phyloP scores from a whole-genome alignment of 2,329 filamentous ascomycete species.

The Claviceps purpurea region DNA sequence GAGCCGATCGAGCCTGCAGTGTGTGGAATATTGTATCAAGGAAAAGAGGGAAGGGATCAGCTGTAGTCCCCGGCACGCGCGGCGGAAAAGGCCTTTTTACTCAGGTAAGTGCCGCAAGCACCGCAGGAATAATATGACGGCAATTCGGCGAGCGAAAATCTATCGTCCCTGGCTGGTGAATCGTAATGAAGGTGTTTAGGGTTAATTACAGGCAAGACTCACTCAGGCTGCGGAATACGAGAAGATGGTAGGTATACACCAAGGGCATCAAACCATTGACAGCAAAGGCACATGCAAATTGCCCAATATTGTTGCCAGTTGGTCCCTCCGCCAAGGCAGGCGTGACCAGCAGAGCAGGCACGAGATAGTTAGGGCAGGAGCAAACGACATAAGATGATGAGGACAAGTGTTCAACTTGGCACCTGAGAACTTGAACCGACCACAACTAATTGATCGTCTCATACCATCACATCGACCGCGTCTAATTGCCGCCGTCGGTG shows the following conservation, averaged over 20 bases:
- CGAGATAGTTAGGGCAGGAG: too few species aligned
- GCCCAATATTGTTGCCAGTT: neutral
- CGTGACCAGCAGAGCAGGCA: neutral
- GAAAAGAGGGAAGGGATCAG: neutral
- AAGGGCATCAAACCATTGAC: neutral
- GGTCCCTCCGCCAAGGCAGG: neutral
- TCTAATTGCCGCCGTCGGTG: neutral
- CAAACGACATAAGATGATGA: too few species aligned
- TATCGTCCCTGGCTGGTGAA: neutral
- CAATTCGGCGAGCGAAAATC: neutral
- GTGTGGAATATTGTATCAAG: neutral
- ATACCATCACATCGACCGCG: too few species aligned
- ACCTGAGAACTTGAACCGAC: neutral
- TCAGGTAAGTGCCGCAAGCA: neutral
- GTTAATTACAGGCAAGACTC: conserved; percentile 3
- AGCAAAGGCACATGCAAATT: neutral
- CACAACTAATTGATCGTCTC: neutral
- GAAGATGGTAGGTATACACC: neutral
- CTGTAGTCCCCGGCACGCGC: neutral
- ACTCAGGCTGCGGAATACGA: conserved; percentile 4
- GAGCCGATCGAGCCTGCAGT: conserved; percentile 1
- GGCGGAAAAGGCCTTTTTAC: neutral
- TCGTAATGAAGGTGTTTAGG: neutral
- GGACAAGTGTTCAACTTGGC: neutral
- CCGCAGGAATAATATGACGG: neutral